A percentile compares a stretch with the other conserved stretches of the same genome.
Conservation (phyloP, 2,329 filamentous ascomycete species). For the Cytospora piceicola region DNA sequence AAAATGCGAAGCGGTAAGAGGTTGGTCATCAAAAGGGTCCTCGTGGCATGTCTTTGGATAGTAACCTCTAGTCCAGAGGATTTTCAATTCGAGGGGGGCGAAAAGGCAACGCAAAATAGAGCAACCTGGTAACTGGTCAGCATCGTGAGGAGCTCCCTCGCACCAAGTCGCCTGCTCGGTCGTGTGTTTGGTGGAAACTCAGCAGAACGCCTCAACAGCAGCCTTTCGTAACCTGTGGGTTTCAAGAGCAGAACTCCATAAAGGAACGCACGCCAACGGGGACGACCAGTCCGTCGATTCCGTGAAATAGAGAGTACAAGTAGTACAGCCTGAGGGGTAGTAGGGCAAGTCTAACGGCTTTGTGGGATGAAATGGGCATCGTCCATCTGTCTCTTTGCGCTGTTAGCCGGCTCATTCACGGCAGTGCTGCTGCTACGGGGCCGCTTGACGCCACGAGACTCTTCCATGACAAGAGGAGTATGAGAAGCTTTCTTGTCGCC, state of each 20-base stretch:
- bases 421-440: background rate
- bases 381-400: slow-evolving; percentile 3
- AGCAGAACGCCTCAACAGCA: background rate
- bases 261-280: background rate
- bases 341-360: background rate
- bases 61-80: background rate
- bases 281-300: background rate
- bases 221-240: background rate
- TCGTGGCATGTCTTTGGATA: background rate
- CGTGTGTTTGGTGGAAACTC: background rate
- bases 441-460: slow-evolving; percentile 6
- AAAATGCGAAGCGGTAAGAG: background rate
- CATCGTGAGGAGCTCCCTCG: background rate
- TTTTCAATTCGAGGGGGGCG: no score
- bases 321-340: background rate
- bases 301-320: background rate
- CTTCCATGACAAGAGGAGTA: background rate
- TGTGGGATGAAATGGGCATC: background rate
- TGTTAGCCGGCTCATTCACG: background rate
- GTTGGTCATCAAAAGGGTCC: background rate
- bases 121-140: background rate
- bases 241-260: background rate
- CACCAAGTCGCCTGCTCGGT: background rate
- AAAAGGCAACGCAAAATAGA: background rate
- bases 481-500: background rate